A percentile compares a stretch with the other conserved stretches of the same genome.
These are phyloP conservation scores for Plantago lanceolata DNA, from an alignment of 305 asterid genomes.

Conservation along the genomic window DNA sequence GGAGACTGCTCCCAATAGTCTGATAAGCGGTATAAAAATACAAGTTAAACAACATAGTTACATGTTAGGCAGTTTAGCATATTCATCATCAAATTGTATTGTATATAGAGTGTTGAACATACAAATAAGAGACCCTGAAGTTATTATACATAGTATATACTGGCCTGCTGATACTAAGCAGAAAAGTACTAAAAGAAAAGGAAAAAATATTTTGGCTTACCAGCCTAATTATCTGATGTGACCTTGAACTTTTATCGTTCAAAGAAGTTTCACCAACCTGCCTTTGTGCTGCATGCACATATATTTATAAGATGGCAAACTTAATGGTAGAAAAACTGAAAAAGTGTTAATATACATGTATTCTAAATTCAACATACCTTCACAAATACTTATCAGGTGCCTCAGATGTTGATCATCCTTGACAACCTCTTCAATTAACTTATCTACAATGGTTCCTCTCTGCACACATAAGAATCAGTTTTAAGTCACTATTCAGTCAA, in stretches of 20 bases:
- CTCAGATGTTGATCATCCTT: constrained; percentile 69
- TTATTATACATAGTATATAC: no score
- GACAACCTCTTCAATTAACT: constrained; percentile 68
- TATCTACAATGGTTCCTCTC: constrained; percentile 91
- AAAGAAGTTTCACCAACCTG: constrained; percentile 90
- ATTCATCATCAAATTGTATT: not conserved
- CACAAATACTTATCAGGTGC: constrained; percentile 67
- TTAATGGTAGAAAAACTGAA: not conserved
- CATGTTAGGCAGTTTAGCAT: not conserved
- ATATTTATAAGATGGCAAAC: constrained; percentile 19
- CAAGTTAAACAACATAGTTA: not conserved
- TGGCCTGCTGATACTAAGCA: no score
- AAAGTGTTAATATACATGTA: constrained; percentile 7
- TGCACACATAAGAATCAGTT: constrained; percentile 31
- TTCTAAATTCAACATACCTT: constrained; percentile 39
- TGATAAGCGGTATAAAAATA: constrained; percentile 26
- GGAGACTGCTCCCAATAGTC: constrained; percentile 77
- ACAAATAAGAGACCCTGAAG: no score
- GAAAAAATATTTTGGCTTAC: constrained; percentile 34
- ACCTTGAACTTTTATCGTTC: constrained; percentile 92
- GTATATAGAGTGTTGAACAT: no score
- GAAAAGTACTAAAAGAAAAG: not conserved
- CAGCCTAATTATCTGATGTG: constrained; percentile 95
- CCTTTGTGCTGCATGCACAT: constrained; percentile 74
- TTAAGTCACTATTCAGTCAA: constrained; percentile 17